These are phyloP conservation scores for Stemphylium vesicarium DNA, from an alignment of 2,329 filamentous ascomycete genomes.

Conservation along the genomic window DNA sequence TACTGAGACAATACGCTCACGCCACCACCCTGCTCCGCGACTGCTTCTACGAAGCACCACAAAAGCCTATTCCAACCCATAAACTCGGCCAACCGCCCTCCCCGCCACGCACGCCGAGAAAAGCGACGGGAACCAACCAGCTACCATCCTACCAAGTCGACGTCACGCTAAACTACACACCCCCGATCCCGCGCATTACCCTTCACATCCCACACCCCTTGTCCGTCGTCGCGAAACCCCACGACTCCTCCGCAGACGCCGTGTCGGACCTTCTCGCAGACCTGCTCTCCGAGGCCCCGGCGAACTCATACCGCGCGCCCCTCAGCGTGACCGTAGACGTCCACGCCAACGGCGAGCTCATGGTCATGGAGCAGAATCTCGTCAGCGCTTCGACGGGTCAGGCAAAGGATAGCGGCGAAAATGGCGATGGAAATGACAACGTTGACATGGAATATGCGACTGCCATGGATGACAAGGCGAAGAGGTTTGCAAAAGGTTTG, in stretches of 20 bases:
- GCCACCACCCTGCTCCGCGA: conserved; percentile 69
- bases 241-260: conserved; percentile 10
- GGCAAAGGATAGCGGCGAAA: neutral
- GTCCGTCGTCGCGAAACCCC: neutral
- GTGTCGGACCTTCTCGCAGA: conserved; percentile 16
- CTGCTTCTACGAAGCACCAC: conserved; percentile 56
- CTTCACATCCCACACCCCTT: conserved; percentile 40
- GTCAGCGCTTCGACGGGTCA: conserved; percentile 27
- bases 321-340: conserved; percentile 64
- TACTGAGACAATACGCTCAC: conserved; percentile 75
- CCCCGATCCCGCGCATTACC: conserved; percentile 41
- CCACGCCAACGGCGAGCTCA: conserved; percentile 64
- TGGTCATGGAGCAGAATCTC: conserved; percentile 65
- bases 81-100: conserved; percentile 19
- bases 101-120: conserved; percentile 15
- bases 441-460: conserved; percentile 13
- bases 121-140: neutral
- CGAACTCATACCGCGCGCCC: conserved; percentile 36
- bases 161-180: conserved; percentile 39
- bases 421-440: conserved; percentile 36
- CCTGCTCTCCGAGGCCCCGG: conserved; percentile 21
- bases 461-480: conserved; percentile 29
- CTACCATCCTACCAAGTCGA: conserved; percentile 31
- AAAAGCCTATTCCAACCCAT: conserved; percentile 34
- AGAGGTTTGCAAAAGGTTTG: conserved; percentile 53